Percentiles rank a stretch among this genome's conserved stretches.
phyloP scores from a whole-genome alignment of 2,329 filamentous ascomycete species.

The Colletotrichum abscissum region DNA sequence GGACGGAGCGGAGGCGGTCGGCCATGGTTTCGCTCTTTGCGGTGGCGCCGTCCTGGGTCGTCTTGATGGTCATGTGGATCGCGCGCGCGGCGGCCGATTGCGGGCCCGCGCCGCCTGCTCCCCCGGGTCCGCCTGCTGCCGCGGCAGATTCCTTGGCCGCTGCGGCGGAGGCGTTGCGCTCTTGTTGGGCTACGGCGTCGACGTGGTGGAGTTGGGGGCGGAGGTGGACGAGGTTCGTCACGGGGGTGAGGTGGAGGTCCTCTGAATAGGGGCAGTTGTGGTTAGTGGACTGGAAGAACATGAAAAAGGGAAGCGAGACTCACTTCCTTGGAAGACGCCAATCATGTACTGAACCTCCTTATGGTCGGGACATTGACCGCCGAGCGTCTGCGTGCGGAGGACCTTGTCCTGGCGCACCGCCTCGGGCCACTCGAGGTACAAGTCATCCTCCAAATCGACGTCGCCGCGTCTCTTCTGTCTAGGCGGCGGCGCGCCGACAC shows the following conservation, averaged over 20 bases:
- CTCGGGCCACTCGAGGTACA: slow-evolving; percentile 70
- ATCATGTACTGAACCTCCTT: slow-evolving; percentile 88
- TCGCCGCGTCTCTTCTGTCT: slow-evolving; percentile 45
- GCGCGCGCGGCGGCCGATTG: slow-evolving; percentile 71
- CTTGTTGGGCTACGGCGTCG: slow-evolving; percentile 83
- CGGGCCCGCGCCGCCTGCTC: slow-evolving; percentile 50
- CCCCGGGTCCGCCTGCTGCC: slow-evolving; percentile 47
- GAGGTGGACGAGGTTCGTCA: slow-evolving; percentile 86
- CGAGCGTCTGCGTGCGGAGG: slow-evolving; percentile 83
- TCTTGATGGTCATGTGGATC: slow-evolving; percentile 89
- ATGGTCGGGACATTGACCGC: slow-evolving; percentile 79
- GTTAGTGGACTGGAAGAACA: slow-evolving; percentile 10
- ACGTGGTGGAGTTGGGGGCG: slow-evolving; percentile 93
- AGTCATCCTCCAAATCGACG: slow-evolving; percentile 58
- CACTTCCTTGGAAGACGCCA: slow-evolving; percentile 87
- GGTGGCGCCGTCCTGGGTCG: slow-evolving; percentile 74
- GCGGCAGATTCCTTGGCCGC: slow-evolving; percentile 48
- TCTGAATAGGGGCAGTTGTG: slow-evolving; percentile 57
- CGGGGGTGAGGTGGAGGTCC: slow-evolving; percentile 86
- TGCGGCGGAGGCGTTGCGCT: slow-evolving; percentile 60
- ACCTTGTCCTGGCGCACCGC: slow-evolving; percentile 78
- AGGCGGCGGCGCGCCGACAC: slow-evolving; percentile 63
- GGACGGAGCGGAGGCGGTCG: slow-evolving; percentile 79
- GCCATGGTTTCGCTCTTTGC: slow-evolving; percentile 78
- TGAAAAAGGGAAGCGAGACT: slow-evolving; percentile 44